Base-by-base conservation (phyloP, 2,329 filamentous ascomycete species). In the Dothistroma pini region DNA sequence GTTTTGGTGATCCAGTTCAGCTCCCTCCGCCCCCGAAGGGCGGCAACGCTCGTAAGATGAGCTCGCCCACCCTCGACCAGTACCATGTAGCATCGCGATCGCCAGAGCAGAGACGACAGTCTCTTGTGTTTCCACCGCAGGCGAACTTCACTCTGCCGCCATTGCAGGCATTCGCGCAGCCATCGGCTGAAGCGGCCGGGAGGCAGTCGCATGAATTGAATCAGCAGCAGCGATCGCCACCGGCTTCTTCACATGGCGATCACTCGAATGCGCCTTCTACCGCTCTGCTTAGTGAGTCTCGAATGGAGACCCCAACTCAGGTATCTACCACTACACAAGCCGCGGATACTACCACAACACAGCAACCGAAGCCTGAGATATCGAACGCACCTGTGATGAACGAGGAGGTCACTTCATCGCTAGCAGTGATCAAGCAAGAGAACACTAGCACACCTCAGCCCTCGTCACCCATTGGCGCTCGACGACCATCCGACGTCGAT, bases 31-130 rank as follows among this genome's bases (percentile, higher is more conserved):
- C 76, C 56, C 60, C 70, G 29, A 70, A 75, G 10, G 67, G 63
- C 14, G 47, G 50, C 19, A 48, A 56, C 54, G 69, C 70, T 29
- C 71, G 74, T 25, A 75, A 70, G 61, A 69, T 69, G 66, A 70
- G 72, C 69, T 80, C 78, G 29, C 78, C 79, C 4, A 78, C 78
- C 1, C 74, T 81, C 50, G 77, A 80, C 25, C 78, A 79, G 52
- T 80, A 80, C 66, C 78, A 79, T 63, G 75, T 80, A 63, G 73
- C 74, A 50, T 78, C 78, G 44, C 72, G 72, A 41, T 80, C 78
- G 52, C 78, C 79, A 47, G 76, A 80, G 61, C 75, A 77, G 65
- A 72, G 74, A 56, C 63, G 70, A n/a, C 31, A 62, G 11, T 72
- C 77, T 69, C 64, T 78, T 67, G 56, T 67, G 70, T 63, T 70